Percentiles rank a stretch among this genome's conserved stretches.
Evolutionary conservation across 768 basidiomycete genomes (phyloP).

Genomic region (Pulveroboletus sp.): DNA sequence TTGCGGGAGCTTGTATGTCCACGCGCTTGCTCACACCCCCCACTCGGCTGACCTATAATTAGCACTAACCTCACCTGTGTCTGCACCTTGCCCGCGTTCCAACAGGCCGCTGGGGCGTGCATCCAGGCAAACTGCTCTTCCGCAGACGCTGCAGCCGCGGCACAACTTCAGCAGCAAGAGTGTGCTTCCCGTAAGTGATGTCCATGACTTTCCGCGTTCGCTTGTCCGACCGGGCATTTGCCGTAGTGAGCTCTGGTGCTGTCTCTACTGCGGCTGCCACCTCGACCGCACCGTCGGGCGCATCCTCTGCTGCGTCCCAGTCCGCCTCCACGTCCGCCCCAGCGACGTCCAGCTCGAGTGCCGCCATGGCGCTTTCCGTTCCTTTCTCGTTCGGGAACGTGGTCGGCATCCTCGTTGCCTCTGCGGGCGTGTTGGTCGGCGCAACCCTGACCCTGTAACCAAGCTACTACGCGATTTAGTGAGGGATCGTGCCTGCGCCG

Average conservation of each 20-base stretch:
- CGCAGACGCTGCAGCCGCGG: constrained; percentile 29
- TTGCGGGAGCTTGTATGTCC: constrained; percentile 18
- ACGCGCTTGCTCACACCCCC: background rate
- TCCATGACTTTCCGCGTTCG: too few species aligned
- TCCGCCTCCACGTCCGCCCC: background rate
- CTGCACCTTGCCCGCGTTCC: constrained; percentile 38
- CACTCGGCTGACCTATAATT: background rate
- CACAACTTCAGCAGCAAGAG: constrained; percentile 25
- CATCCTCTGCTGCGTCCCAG: background rate
- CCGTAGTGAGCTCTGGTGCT: background rate
- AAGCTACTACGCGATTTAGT: background rate
- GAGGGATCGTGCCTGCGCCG: background rate
- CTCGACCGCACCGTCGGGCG: background rate
- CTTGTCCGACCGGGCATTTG: background rate
- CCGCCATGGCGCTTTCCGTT: constrained; percentile 11
- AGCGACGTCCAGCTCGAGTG: constrained; percentile 5
- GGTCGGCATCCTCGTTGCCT: constrained; percentile 22
- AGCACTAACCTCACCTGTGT: constrained; percentile 39
- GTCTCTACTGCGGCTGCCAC: background rate
- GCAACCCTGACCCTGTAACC: constrained; percentile 22
- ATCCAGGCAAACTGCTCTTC: constrained; percentile 32
- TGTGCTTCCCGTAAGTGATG: constrained; percentile 27
- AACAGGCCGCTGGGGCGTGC: constrained; percentile 30
- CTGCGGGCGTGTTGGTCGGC: constrained; percentile 24
- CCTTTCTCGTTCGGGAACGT: constrained; percentile 17